Conservation (phyloP, 345 rosid genomes). For the Heritiera littoralis region DNA sequence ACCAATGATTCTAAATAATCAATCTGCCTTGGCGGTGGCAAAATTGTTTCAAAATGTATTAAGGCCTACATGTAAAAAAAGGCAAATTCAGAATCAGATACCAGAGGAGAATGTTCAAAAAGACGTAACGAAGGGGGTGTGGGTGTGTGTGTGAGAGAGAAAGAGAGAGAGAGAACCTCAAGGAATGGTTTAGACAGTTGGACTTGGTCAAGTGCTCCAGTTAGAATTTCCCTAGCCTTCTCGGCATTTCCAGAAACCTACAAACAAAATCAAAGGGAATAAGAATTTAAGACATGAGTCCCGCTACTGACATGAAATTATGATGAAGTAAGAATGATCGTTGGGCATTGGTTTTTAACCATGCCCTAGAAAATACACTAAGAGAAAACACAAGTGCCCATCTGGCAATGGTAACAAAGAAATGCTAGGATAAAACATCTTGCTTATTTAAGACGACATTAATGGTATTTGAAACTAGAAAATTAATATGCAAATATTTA, state of each 20-base stretch:
- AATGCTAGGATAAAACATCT: not conserved
- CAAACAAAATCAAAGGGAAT: not conserved
- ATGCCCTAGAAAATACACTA: not conserved
- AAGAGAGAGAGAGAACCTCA: constrained; percentile 47
- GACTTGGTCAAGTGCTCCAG: constrained; percentile 69
- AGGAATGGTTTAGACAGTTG: constrained; percentile 77
- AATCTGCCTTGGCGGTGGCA: constrained; percentile 64
- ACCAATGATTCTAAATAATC: constrained; percentile 72
- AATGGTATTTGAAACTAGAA: not conserved
- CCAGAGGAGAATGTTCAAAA: not conserved
- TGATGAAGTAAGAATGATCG: not conserved
- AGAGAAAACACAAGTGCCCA: not conserved
- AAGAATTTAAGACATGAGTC: not conserved
- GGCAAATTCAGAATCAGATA: constrained; percentile 20
- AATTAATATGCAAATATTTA: not conserved
- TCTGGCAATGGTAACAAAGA: not conserved
- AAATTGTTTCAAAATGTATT: constrained; percentile 73
- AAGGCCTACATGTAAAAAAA: constrained; percentile 46
- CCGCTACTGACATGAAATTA: not conserved
- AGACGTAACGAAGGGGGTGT: not conserved
- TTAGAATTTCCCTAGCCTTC: constrained; percentile 74
- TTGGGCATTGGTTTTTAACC: not conserved
- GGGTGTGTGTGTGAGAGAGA: not conserved
- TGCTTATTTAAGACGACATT: not conserved
- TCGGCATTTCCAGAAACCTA: constrained; percentile 72